phyloP scores from a whole-genome alignment of 129 eudicot genomes.

The Tagetes erecta region DNA sequence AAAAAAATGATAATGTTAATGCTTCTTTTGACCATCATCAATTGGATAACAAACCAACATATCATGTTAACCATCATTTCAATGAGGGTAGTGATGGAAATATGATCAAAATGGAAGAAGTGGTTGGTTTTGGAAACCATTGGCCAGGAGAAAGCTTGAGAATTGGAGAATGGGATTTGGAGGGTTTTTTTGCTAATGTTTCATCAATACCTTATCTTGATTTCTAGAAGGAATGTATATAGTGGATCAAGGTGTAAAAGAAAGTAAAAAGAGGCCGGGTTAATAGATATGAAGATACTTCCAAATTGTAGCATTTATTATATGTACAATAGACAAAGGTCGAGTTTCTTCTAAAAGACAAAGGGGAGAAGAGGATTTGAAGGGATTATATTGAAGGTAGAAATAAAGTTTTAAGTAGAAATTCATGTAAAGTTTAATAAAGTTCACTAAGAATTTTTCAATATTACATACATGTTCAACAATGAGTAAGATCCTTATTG shows the following conservation, averaged over 20 bases:
- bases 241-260: conserved; percentile 2
- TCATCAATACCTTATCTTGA: conserved; percentile 68
- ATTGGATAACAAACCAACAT: conserved; percentile 34
- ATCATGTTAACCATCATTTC: conserved; percentile 30
- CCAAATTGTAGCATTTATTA: background rate
- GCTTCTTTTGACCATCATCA: conserved; percentile 27
- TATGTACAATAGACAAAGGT: conserved; percentile 21
- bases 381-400: background rate
- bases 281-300: conserved; percentile 14
- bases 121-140: conserved; percentile 58
- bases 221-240: conserved; percentile 45
- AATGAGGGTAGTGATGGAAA: conserved; percentile 36
- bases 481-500: background rate
- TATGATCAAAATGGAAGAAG: conserved; percentile 46
- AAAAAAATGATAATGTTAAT: conserved; percentile 19
- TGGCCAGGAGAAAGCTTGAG: conserved; percentile 67
- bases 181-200: conserved; percentile 76
- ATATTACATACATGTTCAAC: background rate
- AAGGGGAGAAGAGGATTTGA: background rate
- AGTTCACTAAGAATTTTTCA: background rate
- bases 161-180: conserved; percentile 82
- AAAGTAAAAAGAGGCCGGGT: conserved; percentile 11
- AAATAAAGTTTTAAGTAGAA: conserved; percentile 13
- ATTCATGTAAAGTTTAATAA: conserved; percentile 8
- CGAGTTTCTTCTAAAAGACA: background rate